Evolutionary conservation across 2,329 filamentous ascomycete genomes (phyloP), one percentile per base, ranked within the genome.

Genomic region (Raffaelea albimanens): DNA sequence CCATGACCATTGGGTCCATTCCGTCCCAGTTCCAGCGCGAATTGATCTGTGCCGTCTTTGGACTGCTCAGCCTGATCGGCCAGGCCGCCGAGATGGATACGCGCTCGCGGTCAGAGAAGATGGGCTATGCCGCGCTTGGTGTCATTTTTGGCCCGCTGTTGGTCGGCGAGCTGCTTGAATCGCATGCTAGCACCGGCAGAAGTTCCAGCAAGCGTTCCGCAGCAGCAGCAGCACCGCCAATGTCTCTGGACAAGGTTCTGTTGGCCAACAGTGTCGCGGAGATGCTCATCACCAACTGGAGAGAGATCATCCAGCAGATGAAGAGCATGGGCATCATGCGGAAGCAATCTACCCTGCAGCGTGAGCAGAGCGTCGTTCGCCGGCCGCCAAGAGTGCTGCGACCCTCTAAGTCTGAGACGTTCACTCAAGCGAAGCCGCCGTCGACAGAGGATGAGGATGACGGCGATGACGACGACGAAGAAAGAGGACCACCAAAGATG

Each of bases 261-360:
- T 62, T 80, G 46, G 78, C 78, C 11, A 82, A 79, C 50, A 63
- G 65, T 29, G 73, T 85, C 25, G 67, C 78, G 0, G 78, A 83
- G 58, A 83, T 85, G 79, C 63, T 85, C 5, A 77, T 85, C 43
- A 66, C 72, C 1, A 72, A 83, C 52, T 85, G 82, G 82, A 67
- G 75, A 49, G 78, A 82, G 43, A 69, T 83, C 11, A 76, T 82
- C 40, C 67, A 71, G 36, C 75, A 85, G 48, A 72, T 84, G 67
- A 74, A 66, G 48, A 69, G 64, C 39, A 56, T 82, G 2, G 63
- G 62, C 11, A 60, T 63, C 9, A 54, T 68, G 44, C 42, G 48
- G 11, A 53, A 52, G 19, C 49, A 50, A n/a, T 48, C 47, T 5
- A 23, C 45, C 34, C 41, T 45, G 11, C n/a, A 7, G n/a, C 23